Conservation (phyloP, 805 yeast species). For the Starmerella vaccinii region DNA sequence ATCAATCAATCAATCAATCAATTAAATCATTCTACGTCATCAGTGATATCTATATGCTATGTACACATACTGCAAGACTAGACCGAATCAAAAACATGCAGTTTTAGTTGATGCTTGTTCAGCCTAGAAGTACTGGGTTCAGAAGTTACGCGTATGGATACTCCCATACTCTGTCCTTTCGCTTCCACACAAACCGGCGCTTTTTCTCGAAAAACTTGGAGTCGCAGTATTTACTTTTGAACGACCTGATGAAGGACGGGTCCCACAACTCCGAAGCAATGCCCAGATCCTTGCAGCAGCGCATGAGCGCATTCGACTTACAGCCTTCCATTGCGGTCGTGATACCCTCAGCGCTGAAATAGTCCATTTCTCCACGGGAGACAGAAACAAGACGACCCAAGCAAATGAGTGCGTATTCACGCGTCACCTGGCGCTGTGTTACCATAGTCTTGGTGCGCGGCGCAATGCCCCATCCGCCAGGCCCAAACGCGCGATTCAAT, state of each 20-base stretch:
- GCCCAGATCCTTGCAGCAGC: conserved; percentile 95
- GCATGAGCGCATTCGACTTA: conserved; percentile 90
- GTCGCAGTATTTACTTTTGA: conserved; percentile 58
- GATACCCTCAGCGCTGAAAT: conserved; percentile 72
- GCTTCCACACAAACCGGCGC: conserved; percentile 69
- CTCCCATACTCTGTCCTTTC: conserved; percentile 70
- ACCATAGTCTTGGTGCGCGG: conserved; percentile 81
- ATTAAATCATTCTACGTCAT: no score
- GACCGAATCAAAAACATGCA: no score
- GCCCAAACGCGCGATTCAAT: conserved; percentile 84
- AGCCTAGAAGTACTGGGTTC: no score
- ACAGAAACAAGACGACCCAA: conserved; percentile 81
- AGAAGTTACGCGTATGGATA: conserved; percentile 64
- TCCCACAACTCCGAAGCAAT: conserved; percentile 97
- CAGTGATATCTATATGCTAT: no score
- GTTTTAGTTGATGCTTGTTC: no score
- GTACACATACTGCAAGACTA: no score
- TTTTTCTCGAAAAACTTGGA: conserved; percentile 82
- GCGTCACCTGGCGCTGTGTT: conserved; percentile 62
- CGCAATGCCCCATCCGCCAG: conserved; percentile 98
- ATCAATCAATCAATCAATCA: no score
- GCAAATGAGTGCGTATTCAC: conserved; percentile 83
- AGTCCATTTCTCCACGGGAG: conserved; percentile 93
- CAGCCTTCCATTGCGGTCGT: conserved; percentile 98
- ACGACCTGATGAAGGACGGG: conserved; percentile 69